phyloP scores from a whole-genome alignment of 2,329 filamentous ascomycete species.

The Bipolaris sorokiniana region DNA sequence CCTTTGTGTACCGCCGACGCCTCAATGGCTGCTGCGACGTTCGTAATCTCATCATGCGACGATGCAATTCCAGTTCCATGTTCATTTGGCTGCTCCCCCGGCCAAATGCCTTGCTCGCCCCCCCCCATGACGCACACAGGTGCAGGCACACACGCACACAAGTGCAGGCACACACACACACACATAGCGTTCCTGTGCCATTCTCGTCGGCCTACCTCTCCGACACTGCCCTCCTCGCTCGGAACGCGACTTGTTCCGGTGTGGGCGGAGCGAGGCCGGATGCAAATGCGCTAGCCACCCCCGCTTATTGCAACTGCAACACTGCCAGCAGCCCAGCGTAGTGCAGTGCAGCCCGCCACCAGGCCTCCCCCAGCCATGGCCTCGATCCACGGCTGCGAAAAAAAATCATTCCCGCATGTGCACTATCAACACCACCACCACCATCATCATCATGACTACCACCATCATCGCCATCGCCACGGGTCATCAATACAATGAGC shows the following conservation, averaged over 20 bases:
- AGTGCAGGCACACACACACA: too few relatives aligned
- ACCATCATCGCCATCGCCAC: neutral
- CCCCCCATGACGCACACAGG: slow-evolving; percentile 28
- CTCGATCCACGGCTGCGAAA: slow-evolving; percentile 15
- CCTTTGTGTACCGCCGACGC: slow-evolving; percentile 31
- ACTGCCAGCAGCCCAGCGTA: too few relatives aligned
- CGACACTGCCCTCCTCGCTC: slow-evolving; percentile 17
- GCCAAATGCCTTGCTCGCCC: slow-evolving; percentile 20
- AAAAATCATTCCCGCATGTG: too few relatives aligned
- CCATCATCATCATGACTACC: too few relatives aligned
- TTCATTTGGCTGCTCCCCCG: slow-evolving; percentile 14
- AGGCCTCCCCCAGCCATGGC: slow-evolving; percentile 9
- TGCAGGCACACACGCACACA: too few relatives aligned
- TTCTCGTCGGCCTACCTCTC: neutral
- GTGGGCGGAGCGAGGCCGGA: too few relatives aligned
- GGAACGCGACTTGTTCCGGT: slow-evolving; percentile 26
- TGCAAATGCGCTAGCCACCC: too few relatives aligned
- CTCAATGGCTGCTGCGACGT: slow-evolving; percentile 25
- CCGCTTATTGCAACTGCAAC: too few relatives aligned
- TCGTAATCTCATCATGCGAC: slow-evolving; percentile 31
- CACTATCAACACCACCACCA: too few relatives aligned
- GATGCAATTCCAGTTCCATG: slow-evolving; percentile 26
- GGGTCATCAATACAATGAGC: neutral
- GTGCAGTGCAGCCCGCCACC: neutral
- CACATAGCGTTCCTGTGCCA: too few relatives aligned